Base-by-base conservation (phyloP, 768 basidiomycete species). In the Dioszegia hungarica region DNA sequence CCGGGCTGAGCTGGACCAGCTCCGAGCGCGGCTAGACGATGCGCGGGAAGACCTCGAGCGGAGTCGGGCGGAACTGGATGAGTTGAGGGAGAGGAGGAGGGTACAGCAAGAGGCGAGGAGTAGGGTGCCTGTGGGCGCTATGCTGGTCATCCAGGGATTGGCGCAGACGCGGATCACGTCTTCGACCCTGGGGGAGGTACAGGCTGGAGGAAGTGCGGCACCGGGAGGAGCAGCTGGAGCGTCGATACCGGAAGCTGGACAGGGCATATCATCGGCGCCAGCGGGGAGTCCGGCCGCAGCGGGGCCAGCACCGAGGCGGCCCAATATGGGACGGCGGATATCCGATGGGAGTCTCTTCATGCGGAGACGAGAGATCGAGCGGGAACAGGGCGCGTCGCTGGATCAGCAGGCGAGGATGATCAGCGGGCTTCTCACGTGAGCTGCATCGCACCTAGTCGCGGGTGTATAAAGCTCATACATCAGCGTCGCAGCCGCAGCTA, bases 401-500 rank as follows among this genome's bases (percentile, higher is more conserved):
- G 66, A 70, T 17, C 51, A 60, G 20, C 68, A 70, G 46, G 66
- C 66, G 25, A 61, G 66, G 33, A 65, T 67, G 60, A 70, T 70
- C 33, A 61, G 68, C 27, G 66, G 66, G 11, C 54, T 70, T 17
- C 36, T 70, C 19, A 64, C 66, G 68, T 70, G 56, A 63, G 68
- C 25, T 43, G 24, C n/a, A 11, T 39, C 25, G 29, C 22, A 6
- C 27, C 0, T 43, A 28, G 10, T 40, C 39, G 34, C 5, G 31
- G 20, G 17, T n/a, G 25, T 37, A 48, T 34, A 15, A 25, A 34
- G 29, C 49, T 48, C 8, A 44, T 50, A n/a, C 4, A 17, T 19
- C 60, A 88, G 89, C 64, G 89, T 90, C 29, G 89, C 89, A 3
- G 88, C 89, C n/a, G 87, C 89, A 10, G 89, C 89, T n/a, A 90